A percentile compares a stretch with the other conserved stretches of the same genome.
phyloP scores from a whole-genome alignment of 208 protist species.

The Wallacemonas sp. region DNA sequence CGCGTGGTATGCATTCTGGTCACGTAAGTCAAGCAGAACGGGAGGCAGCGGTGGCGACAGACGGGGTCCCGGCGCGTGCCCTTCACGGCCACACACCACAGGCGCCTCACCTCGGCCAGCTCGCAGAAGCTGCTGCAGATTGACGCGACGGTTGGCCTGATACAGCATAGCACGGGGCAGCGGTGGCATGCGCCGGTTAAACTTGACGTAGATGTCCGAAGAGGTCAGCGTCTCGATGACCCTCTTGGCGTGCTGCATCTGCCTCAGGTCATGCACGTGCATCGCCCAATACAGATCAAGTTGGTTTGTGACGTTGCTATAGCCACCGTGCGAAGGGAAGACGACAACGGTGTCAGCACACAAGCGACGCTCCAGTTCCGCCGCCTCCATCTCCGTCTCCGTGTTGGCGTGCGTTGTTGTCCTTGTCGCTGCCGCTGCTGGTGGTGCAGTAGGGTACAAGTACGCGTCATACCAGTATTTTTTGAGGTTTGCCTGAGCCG shows the following conservation, averaged over 20 bases:
- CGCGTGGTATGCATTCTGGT: constrained; percentile 45
- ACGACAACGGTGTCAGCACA: constrained; percentile 34
- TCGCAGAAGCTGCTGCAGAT: constrained; percentile 36
- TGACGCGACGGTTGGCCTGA: constrained; percentile 39
- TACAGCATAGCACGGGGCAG: constrained; percentile 62
- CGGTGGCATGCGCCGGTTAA: constrained; percentile 42
- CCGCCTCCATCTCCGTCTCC: not conserved
- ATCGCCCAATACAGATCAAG: constrained; percentile 77
- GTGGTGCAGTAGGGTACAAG: constrained; percentile 21
- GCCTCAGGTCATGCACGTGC: constrained; percentile 53
- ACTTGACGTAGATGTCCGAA: constrained; percentile 31
- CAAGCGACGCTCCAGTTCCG: not conserved
- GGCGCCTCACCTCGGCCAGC: not conserved
- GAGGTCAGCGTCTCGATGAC: constrained; percentile 46
- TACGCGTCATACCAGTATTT: constrained; percentile 41
- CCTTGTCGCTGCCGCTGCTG: not conserved
- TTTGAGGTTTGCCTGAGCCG: constrained; percentile 43
- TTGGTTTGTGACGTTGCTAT: constrained; percentile 77
- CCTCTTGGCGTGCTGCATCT: constrained; percentile 54
- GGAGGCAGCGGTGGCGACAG: constrained; percentile 16
- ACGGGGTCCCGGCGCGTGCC: too few relatives aligned
- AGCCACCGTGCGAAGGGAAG: constrained; percentile 77
- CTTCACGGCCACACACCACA: too few relatives aligned
- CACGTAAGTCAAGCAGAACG: constrained; percentile 62
- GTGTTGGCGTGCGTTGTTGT: not conserved